phyloP scores from a whole-genome alignment of 1,139 yeast species.

The Blastobotrys serpentis region DNA sequence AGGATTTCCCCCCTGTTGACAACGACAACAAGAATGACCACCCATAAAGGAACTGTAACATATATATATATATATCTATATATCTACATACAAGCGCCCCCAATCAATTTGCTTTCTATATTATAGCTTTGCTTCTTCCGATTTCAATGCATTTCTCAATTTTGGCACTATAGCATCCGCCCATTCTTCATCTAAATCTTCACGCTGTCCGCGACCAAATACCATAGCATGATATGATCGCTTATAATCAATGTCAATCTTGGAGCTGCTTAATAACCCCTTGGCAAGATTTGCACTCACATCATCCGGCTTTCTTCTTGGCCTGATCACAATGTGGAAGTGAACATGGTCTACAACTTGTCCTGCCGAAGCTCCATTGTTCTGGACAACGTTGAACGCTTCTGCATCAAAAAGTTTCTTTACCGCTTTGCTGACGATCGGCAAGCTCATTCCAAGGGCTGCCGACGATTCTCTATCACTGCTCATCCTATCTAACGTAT shows the following conservation, averaged over 20 bases:
- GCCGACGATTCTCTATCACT: slow-evolving; percentile 67
- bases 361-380: slow-evolving; percentile 84
- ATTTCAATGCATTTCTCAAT: slow-evolving; percentile 14
- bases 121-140: slow-evolving; percentile 1
- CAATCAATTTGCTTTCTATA: no score
- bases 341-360: slow-evolving; percentile 89
- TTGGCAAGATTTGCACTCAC: slow-evolving; percentile 15
- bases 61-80: no score
- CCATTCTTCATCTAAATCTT: slow-evolving; percentile 33
- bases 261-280: slow-evolving; percentile 12
- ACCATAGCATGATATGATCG: slow-evolving; percentile 30
- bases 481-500: slow-evolving; percentile 73
- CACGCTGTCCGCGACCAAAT: slow-evolving; percentile 35
- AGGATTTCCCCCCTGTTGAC: slow-evolving; percentile 13
- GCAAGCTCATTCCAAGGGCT: slow-evolving; percentile 68
- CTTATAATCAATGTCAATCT: slow-evolving; percentile 18
- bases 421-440: slow-evolving; percentile 57
- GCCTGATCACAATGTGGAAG: slow-evolving; percentile 55
- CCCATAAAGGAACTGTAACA: background rate
- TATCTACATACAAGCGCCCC: no score
- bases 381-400: slow-evolving; percentile 81
- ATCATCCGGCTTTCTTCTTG: slow-evolving; percentile 14
- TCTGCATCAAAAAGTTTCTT: slow-evolving; percentile 53
- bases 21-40: slow-evolving; percentile 1
- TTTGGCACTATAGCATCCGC: slow-evolving; percentile 22